Base-by-base conservation (phyloP, 2,329 filamentous ascomycete species). In the Akanthomyces dipterigenus region DNA sequence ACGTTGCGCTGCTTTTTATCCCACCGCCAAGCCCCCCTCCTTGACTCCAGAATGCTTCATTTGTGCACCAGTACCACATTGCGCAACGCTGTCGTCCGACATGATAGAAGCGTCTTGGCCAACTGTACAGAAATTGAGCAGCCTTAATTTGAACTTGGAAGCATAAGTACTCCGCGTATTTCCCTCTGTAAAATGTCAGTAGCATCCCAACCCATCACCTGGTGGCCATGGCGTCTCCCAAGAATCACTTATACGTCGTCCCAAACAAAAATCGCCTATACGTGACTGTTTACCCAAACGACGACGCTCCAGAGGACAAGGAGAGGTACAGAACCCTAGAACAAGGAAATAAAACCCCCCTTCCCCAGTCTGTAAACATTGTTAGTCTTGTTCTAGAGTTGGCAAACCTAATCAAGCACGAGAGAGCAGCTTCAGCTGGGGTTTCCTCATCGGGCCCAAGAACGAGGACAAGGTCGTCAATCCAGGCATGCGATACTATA, bases 371-470 rank as follows among this genome's bases (percentile, higher is more conserved):
- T 56, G n/a, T 18, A 22, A 40, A 31, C 9, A 24, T 36, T 14
- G 34, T 24, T 12, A 45, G 53, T 55, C 18, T n/a, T 31, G 12
- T 18, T 22, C 26, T 24, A 45, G 20, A 26, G 2, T 3, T 8
- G 31, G 20, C 8, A 12, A n/a, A 42, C 36, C 42, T 45, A 54
- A 43, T 54, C 26, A 34, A 12, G 18, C 7, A 16, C 28, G 31
- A 36, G 31, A 24, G 42, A 48, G 51, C 53, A 62, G 60, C 45
- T 56, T 56, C 38, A 62, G 36, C 45, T 62, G 60, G 60, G 60
- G 60, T 2, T 62, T 62, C 53, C 36, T 62, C 22, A 53, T 62
- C 11, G 60, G 60, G 36, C 60, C 53, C 38, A 62, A 62, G 54
- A 34, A 57, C 46, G 60, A 62, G 12, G 54, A 62, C 60, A 53